Evolutionary conservation across 2,329 filamentous ascomycete species (phyloP).

Genomic region (Fusarium cicatricum): DNA sequence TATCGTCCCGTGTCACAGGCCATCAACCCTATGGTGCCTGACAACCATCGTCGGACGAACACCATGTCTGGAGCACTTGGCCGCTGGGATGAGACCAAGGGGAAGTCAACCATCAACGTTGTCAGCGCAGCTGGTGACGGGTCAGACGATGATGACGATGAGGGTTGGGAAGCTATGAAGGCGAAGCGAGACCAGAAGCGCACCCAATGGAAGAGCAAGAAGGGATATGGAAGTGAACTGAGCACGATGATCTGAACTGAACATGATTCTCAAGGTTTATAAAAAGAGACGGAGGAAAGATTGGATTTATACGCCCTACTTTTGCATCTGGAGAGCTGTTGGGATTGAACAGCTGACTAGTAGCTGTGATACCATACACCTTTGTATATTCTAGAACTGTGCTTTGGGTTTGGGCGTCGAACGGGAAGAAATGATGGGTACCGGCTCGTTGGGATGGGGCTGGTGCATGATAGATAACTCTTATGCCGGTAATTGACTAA

Average conservation of each 20-base stretch:
- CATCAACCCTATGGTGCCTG: conserved; percentile 45
- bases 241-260: conserved; percentile 54
- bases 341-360: conserved; percentile 34
- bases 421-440: conserved; percentile 40
- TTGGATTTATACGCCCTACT: conserved; percentile 41
- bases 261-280: conserved; percentile 25
- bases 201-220: conserved; percentile 71
- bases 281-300: conserved; percentile 37
- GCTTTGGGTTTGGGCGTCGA: conserved; percentile 42
- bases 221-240: conserved; percentile 58
- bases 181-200: conserved; percentile 74
- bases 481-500: conserved; percentile 44
- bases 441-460: conserved; percentile 37
- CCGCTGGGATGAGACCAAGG: conserved; percentile 44
- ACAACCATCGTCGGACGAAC: conserved; percentile 45
- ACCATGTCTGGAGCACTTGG: conserved; percentile 48
- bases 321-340: conserved; percentile 41
- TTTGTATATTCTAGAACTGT: conserved; percentile 44
- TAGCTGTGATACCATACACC: conserved; percentile 30
- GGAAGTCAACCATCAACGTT: conserved; percentile 49
- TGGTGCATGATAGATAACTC: conserved; percentile 45
- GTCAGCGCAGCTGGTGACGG: conserved; percentile 51
- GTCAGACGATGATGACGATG: conserved; percentile 68
- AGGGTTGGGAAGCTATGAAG: conserved; percentile 76
- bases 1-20: conserved; percentile 88